Evolutionary conservation across 176 grass and related monocot species (phyloP).

Genomic region (Musa acuminata): DNA sequence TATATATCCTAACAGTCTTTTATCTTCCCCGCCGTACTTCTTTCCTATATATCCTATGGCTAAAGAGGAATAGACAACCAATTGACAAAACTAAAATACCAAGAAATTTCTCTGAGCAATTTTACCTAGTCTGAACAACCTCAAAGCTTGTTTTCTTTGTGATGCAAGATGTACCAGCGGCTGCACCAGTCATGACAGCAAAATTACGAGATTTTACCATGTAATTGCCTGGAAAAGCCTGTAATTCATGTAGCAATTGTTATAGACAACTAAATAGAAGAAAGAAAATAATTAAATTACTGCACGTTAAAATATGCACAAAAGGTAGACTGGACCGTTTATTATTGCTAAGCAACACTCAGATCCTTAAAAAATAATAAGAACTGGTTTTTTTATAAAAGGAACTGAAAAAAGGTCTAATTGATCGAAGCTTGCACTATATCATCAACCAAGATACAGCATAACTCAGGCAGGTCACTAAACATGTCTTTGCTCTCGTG

Average conservation of each 20-base stretch:
- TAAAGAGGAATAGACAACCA: neutral
- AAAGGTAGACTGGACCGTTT: neutral
- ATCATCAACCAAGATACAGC: neutral
- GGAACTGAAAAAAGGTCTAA: neutral
- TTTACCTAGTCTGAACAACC: neutral
- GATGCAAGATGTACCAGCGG: neutral
- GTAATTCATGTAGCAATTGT: neutral
- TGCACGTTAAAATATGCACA: neutral
- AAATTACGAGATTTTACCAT: neutral
- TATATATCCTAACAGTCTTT: too few relatives aligned
- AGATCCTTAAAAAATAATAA: neutral
- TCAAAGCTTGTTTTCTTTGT: neutral
- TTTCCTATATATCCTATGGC: neutral
- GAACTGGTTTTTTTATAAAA: neutral
- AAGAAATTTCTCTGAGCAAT: neutral
- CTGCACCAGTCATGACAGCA: neutral
- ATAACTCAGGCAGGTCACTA: neutral
- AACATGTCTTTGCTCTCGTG: neutral
- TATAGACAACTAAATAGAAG: neutral
- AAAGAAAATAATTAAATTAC: neutral
- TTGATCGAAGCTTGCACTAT: neutral
- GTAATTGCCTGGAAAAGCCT: neutral
- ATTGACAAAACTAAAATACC: neutral
- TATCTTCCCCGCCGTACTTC: neutral
- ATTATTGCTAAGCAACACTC: neutral